A percentile compares a stretch with the other conserved stretches of the same genome.
Conservation (phyloP, 2,329 filamentous ascomycete genomes). For the Cryphonectria nitschkei region DNA sequence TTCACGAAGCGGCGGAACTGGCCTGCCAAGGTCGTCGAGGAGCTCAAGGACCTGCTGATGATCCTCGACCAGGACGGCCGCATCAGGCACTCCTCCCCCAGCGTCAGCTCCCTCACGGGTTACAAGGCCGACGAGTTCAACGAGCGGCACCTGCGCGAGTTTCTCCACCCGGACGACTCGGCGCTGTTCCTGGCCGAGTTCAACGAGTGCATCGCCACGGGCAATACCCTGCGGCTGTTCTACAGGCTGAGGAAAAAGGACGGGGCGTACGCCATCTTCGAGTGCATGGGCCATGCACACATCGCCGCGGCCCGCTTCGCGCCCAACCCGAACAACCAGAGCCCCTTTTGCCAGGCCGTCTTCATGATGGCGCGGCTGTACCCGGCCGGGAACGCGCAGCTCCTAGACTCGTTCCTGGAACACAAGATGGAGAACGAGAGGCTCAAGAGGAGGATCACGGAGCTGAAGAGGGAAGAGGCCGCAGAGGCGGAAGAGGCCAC, state of each 20-base stretch:
- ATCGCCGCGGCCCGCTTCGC: conserved; percentile 71
- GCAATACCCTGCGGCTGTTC: conserved; percentile 80
- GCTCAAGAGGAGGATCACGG: conserved; percentile 79
- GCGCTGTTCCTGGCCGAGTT: conserved; percentile 84
- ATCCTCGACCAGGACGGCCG: conserved; percentile 84
- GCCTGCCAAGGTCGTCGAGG: conserved; percentile 87
- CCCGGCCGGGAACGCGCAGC: conserved; percentile 80
- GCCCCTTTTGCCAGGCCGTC: conserved; percentile 80
- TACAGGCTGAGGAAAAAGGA: conserved; percentile 81
- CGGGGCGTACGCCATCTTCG: conserved; percentile 77
- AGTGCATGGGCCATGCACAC: conserved; percentile 91
- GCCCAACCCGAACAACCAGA: conserved; percentile 65
- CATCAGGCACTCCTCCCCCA: conserved; percentile 85
- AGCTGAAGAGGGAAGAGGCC: conserved; percentile 82
- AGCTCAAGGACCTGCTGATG: conserved; percentile 85
- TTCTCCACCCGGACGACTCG: conserved; percentile 84
- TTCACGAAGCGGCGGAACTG: conserved; percentile 71
- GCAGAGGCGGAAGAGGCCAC: conserved; percentile 74
- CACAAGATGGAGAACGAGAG: conserved; percentile 97
- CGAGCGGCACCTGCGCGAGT: conserved; percentile 76
- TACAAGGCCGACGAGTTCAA: conserved; percentile 72
- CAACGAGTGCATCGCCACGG: conserved; percentile 83
- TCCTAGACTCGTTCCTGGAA: conserved; percentile 91
- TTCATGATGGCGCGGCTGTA: conserved; percentile 94
- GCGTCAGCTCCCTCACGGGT: conserved; percentile 73